Base-by-base conservation (phyloP, 768 basidiomycete genomes). In the Tricholoma terreum region DNA sequence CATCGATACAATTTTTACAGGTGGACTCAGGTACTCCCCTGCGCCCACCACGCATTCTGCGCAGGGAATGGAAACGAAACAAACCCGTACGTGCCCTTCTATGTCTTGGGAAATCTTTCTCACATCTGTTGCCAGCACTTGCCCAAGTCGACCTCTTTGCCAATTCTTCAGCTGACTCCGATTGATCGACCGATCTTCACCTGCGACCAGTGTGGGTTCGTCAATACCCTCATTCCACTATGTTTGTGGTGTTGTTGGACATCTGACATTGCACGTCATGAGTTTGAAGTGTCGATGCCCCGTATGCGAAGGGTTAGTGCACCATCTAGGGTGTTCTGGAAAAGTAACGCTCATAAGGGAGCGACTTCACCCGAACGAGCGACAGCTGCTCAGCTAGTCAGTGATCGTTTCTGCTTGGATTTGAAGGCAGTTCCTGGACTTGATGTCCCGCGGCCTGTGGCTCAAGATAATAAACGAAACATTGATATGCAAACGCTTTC, bases 231-330 rank as follows among this genome's bases (percentile, higher is more conserved):
- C 61, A 71, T 81, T 55, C 77, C 80, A 22, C 69, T 81, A 58
- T 81, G 80, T 69, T 65, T 81, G 15, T 81, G 80, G 78, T 80
- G 80, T 64, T 66, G 72, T 59, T 81, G 80, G 79, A 73, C 76
- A 4, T 80, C 77, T 22, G 63, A 70, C 15, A 73, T 68, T 52
- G 75, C 78, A 4, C 70, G 71, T 58, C 72, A 65, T 52, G 70
- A 69, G 46, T 78, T 76, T 60, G 75, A 80, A 60, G 58, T 65
- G 21, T 74, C 67, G 42, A 68, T 70, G 57, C 73, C 77, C 34
- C 72, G 78, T 43, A 60, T 66, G n/a, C 65, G 72, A 33, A 63
- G 71, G 60, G 67, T 64, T 54, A 75, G 71, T 62, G 69, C 68
- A 17, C 73, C 73, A 2, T 56, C 64, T 15, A 61, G 57, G 38